Evolutionary conservation across 2,329 filamentous ascomycete genomes (phyloP), one percentile per base, ranked within the genome.

Genomic region (Pseudogymnoascus sp.): DNA sequence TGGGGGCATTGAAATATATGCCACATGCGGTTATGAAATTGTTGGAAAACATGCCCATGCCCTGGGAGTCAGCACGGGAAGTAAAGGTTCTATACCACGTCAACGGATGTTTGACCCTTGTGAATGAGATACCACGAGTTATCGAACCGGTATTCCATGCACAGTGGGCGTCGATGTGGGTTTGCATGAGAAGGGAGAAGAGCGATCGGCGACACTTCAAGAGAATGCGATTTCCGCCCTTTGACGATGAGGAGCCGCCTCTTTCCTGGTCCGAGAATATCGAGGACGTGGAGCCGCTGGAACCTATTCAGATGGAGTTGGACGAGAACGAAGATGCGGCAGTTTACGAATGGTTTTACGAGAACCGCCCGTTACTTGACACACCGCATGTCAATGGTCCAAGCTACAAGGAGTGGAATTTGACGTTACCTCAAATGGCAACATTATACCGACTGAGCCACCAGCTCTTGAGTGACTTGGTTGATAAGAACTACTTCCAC

Each of bases 101-200:
- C 70, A 99, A 99, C 71, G 94, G 94, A 31, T 99, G 95, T 72
- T 76, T 99, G 76, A 99, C 94, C 1, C 78, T 99, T 62, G 95
- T 99, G 70, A 99, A 99, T 74, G 94, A 99, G 78, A 91, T 88
- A 5, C 94, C 95, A 12, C 85, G 95, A 69, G 95, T 99, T 61
- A 97, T 99, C 70, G 94, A 97, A 73, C 94, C 94, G 0, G 90
- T 99, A 3, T 99, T 96, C 75, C 92, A 97, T 73, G 94, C 94
- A 62, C 94, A 99, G 74, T 99, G 94, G 94, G 94, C 94, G 10
- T 96, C 93, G 61, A 99, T 99, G 94, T 99, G 94, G 94, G 87
- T 96, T 27, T 91, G 89, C 48, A 99, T 99, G 94, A 87, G 94
- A 69, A 89, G 95, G 69, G 94, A 99, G 74, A 99, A 99, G 81